Conservation (phyloP, 352 stramenopile species). For the Globisporangium nodosum region DNA sequence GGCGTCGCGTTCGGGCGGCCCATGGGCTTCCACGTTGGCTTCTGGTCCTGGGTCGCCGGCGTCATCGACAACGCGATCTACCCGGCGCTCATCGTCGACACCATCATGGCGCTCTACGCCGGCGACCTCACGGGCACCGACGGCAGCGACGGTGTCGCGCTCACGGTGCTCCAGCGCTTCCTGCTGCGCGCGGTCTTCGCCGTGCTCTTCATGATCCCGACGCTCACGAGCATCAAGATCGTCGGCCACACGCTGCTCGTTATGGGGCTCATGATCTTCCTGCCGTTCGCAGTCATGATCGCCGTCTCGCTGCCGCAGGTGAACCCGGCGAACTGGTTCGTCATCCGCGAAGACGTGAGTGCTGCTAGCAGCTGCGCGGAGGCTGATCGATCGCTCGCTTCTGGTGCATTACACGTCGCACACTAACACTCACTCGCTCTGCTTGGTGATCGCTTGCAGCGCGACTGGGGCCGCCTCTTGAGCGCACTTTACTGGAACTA, state of each 20-base stretch:
- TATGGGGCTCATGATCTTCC: constrained; percentile 61
- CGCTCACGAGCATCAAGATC: constrained; percentile 61
- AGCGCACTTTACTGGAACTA: constrained; percentile 84
- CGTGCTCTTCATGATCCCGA: constrained; percentile 67
- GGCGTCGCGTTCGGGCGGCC: constrained; percentile 69
- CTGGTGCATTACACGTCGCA: not conserved
- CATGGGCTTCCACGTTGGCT: constrained; percentile 85
- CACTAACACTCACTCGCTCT: not conserved
- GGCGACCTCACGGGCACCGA: constrained; percentile 20
- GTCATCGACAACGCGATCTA: constrained; percentile 87
- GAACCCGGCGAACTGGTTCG: constrained; percentile 60
- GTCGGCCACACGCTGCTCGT: constrained; percentile 59
- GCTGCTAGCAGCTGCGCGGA: not conserved
- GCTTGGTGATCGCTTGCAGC: constrained; percentile 17
- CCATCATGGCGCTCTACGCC: constrained; percentile 29
- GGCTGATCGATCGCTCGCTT: not conserved
- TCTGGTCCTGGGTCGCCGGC: constrained; percentile 74
- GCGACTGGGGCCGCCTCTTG: constrained; percentile 56
- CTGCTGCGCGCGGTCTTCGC: constrained; percentile 43
- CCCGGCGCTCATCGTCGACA: constrained; percentile 77
- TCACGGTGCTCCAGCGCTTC: constrained; percentile 29
- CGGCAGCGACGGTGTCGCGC: constrained; percentile 4
- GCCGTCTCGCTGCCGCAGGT: constrained; percentile 48
- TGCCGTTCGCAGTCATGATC: constrained; percentile 60
- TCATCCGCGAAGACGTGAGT: constrained; percentile 41